Conservation (phyloP, 2,329 filamentous ascomycete genomes). For the Botryosphaeria dothidea region DNA sequence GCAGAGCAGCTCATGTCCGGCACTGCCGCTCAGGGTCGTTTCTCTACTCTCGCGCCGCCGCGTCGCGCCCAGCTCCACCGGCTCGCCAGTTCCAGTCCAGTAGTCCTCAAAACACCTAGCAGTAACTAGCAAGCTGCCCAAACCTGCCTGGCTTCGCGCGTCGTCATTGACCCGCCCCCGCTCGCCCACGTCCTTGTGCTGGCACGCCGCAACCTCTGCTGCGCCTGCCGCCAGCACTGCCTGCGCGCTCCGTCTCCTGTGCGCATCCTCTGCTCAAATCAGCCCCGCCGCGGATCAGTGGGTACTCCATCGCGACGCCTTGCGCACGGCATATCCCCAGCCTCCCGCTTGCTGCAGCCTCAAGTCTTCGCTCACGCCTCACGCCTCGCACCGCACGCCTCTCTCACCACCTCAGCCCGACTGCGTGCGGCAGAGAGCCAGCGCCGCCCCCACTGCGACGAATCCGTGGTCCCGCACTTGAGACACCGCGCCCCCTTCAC, state of each 20-base stretch:
- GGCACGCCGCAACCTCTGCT: background rate
- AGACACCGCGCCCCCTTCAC: conserved; percentile 15
- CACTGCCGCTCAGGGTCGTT: conserved; percentile 8
- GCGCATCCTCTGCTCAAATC: conserved; percentile 8
- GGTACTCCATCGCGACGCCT: conserved; percentile 15
- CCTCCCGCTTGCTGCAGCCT: conserved; percentile 13
- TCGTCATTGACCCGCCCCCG: conserved; percentile 12
- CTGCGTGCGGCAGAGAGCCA: conserved; percentile 1
- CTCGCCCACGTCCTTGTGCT: background rate
- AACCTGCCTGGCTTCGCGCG: background rate
- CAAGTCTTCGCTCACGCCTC: conserved; percentile 3
- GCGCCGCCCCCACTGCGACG: conserved; percentile 6
- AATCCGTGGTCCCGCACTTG: conserved; percentile 18
- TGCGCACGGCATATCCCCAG: conserved; percentile 14
- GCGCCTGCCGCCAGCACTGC: background rate
- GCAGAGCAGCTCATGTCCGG: conserved; percentile 1
- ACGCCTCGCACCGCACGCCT: background rate
- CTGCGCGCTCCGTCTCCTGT: conserved; percentile 5
- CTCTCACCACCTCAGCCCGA: background rate
- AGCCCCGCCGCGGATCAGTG: conserved; percentile 21
- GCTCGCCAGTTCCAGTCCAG: conserved; percentile 1
- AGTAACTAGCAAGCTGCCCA: background rate
- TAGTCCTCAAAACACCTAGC: background rate
- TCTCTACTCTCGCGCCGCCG: background rate
- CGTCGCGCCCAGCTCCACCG: conserved; percentile 13